phyloP scores from a whole-genome alignment of 306 rosid species.

The Fagus crenata region DNA sequence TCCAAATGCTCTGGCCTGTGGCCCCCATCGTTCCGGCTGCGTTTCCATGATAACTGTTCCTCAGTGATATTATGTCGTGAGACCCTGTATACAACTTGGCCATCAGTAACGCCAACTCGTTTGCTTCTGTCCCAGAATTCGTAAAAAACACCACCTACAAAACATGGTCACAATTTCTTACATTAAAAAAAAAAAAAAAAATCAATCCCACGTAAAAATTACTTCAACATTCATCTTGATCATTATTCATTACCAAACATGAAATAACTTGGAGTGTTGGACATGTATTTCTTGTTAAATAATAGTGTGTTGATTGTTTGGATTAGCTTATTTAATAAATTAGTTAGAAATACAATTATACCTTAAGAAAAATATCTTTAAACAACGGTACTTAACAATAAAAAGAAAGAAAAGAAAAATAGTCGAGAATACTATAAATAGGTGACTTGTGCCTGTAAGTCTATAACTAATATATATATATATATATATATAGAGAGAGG shows the following conservation, averaged over 20 bases:
- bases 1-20: slow-evolving; percentile 91
- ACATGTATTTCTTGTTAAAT: too few relatives aligned
- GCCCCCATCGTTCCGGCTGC: slow-evolving; percentile 89
- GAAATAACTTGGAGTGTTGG: neutral
- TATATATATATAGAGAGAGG: too few relatives aligned
- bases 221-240: too few relatives aligned
- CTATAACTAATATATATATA: too few relatives aligned
- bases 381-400: too few relatives aligned
- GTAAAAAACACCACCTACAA: slow-evolving; percentile 88
- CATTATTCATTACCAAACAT: neutral
- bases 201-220: too few relatives aligned
- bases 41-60: slow-evolving; percentile 92
- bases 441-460: too few relatives aligned
- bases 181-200: neutral
- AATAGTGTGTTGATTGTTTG: too few relatives aligned
- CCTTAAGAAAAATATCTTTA: too few relatives aligned
- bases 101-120: slow-evolving; percentile 80
- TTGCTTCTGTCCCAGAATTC: slow-evolving; percentile 97
- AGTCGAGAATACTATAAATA: too few relatives aligned
- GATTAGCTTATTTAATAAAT: too few relatives aligned
- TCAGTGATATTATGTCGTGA: slow-evolving; percentile 81
- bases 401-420: too few relatives aligned
- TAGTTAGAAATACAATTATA: neutral
- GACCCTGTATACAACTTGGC: slow-evolving; percentile 74
- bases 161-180: neutral